Conservation (phyloP, 176 grass and related monocot genomes). For the Puccinellia tenuiflora region DNA sequence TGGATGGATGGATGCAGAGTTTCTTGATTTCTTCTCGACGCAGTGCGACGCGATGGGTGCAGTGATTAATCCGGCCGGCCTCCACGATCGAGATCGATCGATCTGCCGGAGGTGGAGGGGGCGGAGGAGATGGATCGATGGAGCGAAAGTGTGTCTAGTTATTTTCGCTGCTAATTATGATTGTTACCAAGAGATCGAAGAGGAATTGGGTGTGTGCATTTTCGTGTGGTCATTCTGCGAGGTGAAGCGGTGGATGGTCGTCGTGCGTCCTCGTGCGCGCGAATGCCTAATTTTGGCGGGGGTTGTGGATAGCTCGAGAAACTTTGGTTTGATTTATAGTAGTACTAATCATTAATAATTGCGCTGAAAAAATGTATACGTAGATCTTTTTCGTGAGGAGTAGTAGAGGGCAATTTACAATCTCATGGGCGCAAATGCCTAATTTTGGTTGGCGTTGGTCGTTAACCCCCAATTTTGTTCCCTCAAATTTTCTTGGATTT, state of each 20-base stretch:
- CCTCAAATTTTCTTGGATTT: no score
- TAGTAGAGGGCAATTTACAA: no score
- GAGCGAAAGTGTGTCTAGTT: background rate
- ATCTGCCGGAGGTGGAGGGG: background rate
- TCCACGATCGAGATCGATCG: background rate
- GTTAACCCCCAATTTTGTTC: no score
- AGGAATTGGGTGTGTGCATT: background rate
- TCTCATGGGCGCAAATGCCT: no score
- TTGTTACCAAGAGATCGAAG: background rate
- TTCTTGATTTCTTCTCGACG: background rate
- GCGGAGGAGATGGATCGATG: background rate
- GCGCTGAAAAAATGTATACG: no score
- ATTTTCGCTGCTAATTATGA: background rate
- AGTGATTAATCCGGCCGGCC: background rate
- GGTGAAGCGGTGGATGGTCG: background rate
- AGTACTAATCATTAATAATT: background rate
- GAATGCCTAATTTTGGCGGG: constrained; percentile 5
- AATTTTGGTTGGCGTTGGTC: no score
- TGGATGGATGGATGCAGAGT: background rate
- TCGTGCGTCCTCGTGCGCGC: background rate
- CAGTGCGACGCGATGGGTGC: background rate
- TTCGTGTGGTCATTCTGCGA: constrained; percentile 4
- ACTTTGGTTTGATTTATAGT: background rate
- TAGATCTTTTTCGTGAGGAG: no score
- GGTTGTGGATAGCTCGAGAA: background rate